Evolutionary conservation across 306 rosid genomes (phyloP).

Genomic region (Cucurbita maxima): DNA sequence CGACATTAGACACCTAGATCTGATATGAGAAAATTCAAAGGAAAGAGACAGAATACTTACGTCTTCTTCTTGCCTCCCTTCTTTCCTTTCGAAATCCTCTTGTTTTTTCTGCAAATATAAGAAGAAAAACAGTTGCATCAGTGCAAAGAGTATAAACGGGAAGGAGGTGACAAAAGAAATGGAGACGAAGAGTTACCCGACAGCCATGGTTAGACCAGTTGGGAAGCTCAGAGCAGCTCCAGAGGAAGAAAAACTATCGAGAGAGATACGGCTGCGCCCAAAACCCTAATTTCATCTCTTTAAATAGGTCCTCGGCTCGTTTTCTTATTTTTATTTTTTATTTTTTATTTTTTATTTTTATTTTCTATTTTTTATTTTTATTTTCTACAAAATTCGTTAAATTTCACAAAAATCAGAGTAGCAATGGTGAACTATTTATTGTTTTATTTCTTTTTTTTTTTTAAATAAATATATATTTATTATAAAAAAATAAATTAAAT

Average conservation of each 20-base stretch:
- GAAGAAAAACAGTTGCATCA: neutral
- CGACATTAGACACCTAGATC: neutral
- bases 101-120: slow-evolving; percentile 45
- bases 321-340: neutral
- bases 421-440: too few relatives aligned
- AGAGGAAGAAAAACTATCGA: neutral
- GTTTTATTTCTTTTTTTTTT: too few relatives aligned
- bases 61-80: slow-evolving; percentile 99
- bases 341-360: too few relatives aligned
- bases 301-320: neutral
- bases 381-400: too few relatives aligned
- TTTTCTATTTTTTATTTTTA: neutral
- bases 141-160: neutral
- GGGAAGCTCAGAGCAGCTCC: neutral
- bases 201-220: neutral
- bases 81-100: slow-evolving; percentile 90
- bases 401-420: too few relatives aligned
- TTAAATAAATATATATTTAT: too few relatives aligned
- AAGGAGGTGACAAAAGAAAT: neutral
- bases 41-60: slow-evolving; percentile 16
- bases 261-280: neutral
- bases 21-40: neutral
- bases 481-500: too few relatives aligned
- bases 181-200: neutral
- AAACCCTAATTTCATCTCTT: neutral